Conservation (phyloP, 192 early-diverging fungal species). For the Diversispora epigaea region DNA sequence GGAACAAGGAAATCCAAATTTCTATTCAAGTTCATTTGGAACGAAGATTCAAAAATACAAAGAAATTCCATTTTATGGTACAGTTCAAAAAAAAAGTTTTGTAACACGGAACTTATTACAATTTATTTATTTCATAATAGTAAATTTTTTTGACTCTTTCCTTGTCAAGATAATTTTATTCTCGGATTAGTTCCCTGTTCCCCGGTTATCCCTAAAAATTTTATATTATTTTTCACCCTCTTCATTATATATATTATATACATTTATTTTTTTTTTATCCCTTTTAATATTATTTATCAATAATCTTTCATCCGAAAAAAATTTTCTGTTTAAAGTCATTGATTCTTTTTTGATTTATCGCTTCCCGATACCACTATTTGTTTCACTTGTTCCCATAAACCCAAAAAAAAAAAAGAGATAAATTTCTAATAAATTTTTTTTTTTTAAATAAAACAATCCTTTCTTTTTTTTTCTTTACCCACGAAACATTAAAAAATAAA, state of each 20-base stretch:
- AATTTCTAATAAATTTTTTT: slow-evolving; percentile 43
- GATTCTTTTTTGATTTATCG: no score
- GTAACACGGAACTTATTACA: neutral
- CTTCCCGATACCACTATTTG: slow-evolving; percentile 11
- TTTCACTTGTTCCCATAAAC: slow-evolving; percentile 2
- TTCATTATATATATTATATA: neutral
- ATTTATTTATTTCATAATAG: neutral
- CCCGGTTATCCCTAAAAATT: neutral
- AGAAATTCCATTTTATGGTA: no score
- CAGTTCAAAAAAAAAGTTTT: no score
- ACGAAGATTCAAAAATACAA: no score
- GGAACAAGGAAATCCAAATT: no score
- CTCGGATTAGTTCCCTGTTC: slow-evolving; percentile 8
- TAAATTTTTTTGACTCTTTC: neutral
- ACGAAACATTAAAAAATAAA: neutral
- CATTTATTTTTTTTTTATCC: no score
- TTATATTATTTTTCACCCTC: neutral
- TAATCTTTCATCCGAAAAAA: slow-evolving; percentile 7
- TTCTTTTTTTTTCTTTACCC: neutral
- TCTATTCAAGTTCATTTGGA: no score
- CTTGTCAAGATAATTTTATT: neutral
- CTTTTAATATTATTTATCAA: no score
- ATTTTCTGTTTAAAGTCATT: neutral
- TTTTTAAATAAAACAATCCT: slow-evolving; percentile 42
- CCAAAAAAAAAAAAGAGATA: slow-evolving; percentile 10